Percentiles rank a stretch among this genome's conserved stretches.
Conservation (phyloP, 2,329 filamentous ascomycete genomes). For the Neopestalotiopsis rosae region DNA sequence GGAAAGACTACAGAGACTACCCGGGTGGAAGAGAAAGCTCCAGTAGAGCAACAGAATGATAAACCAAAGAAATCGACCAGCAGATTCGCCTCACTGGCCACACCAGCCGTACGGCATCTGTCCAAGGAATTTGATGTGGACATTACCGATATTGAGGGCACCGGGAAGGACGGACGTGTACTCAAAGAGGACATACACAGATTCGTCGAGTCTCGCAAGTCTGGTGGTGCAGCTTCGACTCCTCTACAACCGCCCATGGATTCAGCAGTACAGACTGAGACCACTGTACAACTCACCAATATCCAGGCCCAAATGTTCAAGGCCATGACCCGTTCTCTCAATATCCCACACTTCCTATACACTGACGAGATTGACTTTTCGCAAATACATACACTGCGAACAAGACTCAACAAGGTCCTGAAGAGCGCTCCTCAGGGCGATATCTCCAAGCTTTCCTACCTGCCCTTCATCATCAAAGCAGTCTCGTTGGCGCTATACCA, state of each 20-base stretch:
- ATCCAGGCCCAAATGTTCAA: slow-evolving; percentile 97
- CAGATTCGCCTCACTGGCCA: slow-evolving; percentile 79
- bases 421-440: slow-evolving; percentile 43
- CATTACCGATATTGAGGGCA: slow-evolving; percentile 80
- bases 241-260: slow-evolving; percentile 37
- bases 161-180: slow-evolving; percentile 89
- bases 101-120: slow-evolving; percentile 89
- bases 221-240: slow-evolving; percentile 26
- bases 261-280: slow-evolving; percentile 68
- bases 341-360: slow-evolving; percentile 95
- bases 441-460: slow-evolving; percentile 78
- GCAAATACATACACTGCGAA: slow-evolving; percentile 72
- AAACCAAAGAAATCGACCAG: slow-evolving; percentile 49
- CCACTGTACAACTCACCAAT: slow-evolving; percentile 70
- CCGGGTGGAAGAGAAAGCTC: slow-evolving; percentile 18
- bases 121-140: slow-evolving; percentile 80
- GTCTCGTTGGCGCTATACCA: slow-evolving; percentile 82
- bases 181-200: slow-evolving; percentile 89
- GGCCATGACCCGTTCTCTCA: slow-evolving; percentile 89
- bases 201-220: slow-evolving; percentile 61
- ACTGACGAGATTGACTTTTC: slow-evolving; percentile 88
- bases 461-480: slow-evolving; percentile 96
- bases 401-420: slow-evolving; percentile 73
- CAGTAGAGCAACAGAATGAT: slow-evolving; percentile 19
- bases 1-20: slow-evolving; percentile 18